Evolutionary conservation across 306 rosid genomes (phyloP), one percentile per base, ranked within the genome.

Genomic region (Biancaea sappan): DNA sequence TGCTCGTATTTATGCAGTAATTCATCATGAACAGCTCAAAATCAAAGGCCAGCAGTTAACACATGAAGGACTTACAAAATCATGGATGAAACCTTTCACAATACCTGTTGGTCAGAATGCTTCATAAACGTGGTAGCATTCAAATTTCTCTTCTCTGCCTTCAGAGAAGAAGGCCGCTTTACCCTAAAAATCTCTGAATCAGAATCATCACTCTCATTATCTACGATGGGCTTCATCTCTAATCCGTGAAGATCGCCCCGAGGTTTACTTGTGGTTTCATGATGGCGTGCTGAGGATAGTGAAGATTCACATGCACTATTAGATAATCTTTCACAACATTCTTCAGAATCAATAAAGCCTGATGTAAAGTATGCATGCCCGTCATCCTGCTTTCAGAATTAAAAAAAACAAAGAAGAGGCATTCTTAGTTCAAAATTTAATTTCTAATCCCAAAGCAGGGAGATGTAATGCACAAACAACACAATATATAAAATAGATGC

Each of bases 131-230:
- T 37, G 46, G 52, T 77, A 62, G 84, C 80, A 63, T 61, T 79
- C 52, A 67, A 11, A 66, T 67, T 84, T 79, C 88, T 87, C 83
- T 77, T 95, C 69, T 88, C 90, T 56, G 88, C 85, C 87, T 84
- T 90, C 79, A 84, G 85, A 35, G 95, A 79, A 19, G 98, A 81
- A 59, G 93, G 95, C n/a, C 99, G 93, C 80, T 95, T 95, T 74
- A 88, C 98, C 84, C 98, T 83, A 80, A 95, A 95, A 62, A 84
- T 87, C 77, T 86, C 94, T 2, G 90, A 81, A 79, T 95, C 99
- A 31, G 98, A 95, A 82, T 85, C 90, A 70, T 90, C 96, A 77
- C 91, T 84, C 63, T 84, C 89, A 0, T 81, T 81, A 71, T 88
- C 87, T 28, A 65, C 79, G 46, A 70, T 14, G 51, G 83, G 88